Conservation (phyloP, 2,329 filamentous ascomycete genomes). For the Diaporthe capsici region DNA sequence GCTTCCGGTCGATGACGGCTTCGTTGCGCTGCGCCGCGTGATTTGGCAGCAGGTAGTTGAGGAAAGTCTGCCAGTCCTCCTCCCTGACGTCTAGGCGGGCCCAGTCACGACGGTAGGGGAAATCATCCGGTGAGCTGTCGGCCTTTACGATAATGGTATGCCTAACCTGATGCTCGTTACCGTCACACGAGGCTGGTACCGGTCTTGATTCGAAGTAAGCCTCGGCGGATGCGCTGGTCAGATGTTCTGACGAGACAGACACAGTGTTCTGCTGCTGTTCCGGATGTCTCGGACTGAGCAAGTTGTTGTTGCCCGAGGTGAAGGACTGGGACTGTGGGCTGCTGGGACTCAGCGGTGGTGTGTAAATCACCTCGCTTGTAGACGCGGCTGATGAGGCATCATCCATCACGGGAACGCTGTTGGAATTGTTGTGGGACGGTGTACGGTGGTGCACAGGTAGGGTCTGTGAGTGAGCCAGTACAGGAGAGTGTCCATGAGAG, state of each 20-base stretch:
- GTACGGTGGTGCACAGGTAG: conserved; percentile 47
- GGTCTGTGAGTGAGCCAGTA: conserved; percentile 42
- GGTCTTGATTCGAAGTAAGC: conserved; percentile 65
- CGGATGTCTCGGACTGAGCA: conserved; percentile 29
- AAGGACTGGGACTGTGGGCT: conserved; percentile 46
- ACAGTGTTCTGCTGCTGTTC: conserved; percentile 46
- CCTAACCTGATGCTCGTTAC: conserved; percentile 44
- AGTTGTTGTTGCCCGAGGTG: conserved; percentile 5
- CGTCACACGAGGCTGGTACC: conserved; percentile 1
- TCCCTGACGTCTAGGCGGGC: conserved; percentile 59
- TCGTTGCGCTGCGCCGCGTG: conserved; percentile 61
- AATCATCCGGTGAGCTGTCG: conserved; percentile 56
- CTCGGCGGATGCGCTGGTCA: conserved; percentile 52
- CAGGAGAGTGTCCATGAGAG: conserved; percentile 48
- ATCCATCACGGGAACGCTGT: conserved; percentile 52
- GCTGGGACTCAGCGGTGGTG: conserved; percentile 64
- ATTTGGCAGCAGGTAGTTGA: conserved; percentile 68
- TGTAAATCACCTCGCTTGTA: conserved; percentile 63
- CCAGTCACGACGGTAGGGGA: conserved; percentile 59
- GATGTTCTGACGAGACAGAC: conserved; percentile 46
- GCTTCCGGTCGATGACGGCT: conserved; percentile 63
- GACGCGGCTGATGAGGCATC: conserved; percentile 56
- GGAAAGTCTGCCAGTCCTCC: conserved; percentile 72
- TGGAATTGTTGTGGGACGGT: conserved; percentile 47
- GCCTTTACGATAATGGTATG: conserved; percentile 54